Conservation (phyloP, 345 rosid genomes). For the Salix suchowensis region DNA sequence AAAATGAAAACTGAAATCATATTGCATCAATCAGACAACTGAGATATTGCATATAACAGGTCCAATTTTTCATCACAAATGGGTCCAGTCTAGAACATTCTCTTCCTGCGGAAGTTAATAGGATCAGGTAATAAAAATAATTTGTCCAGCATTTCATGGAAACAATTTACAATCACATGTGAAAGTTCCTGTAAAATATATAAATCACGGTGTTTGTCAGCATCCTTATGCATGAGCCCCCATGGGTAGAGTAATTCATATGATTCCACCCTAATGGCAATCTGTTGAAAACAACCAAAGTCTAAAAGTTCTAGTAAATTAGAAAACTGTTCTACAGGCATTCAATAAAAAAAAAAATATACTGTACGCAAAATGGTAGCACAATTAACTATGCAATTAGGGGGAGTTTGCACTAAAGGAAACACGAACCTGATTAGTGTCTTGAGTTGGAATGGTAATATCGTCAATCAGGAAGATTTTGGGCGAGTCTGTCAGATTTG, state of each 20-base stretch:
- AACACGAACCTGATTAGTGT: constrained; percentile 74
- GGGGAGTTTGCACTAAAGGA: background rate
- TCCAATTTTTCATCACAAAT: background rate
- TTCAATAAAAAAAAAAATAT: background rate
- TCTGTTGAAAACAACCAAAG: background rate
- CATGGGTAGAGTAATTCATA: background rate
- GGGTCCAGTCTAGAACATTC: background rate
- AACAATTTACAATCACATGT: background rate
- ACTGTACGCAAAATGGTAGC: background rate
- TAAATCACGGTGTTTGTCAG: background rate
- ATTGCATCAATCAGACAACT: background rate
- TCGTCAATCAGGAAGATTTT: constrained; percentile 81
- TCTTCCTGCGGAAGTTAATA: background rate
- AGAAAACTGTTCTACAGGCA: background rate
- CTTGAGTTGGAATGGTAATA: constrained; percentile 58
- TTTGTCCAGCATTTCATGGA: background rate
- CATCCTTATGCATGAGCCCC: background rate
- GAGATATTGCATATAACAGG: background rate
- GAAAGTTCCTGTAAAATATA: background rate
- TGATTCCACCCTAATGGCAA: background rate
- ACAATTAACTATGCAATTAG: background rate
- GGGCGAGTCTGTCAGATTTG: constrained; percentile 69
- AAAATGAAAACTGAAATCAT: background rate
- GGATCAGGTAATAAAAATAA: background rate
- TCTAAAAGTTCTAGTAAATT: background rate